Percentiles rank a stretch among this genome's conserved stretches.
These are phyloP conservation scores for Begonia peltatifolia DNA, from an alignment of 306 rosid genomes.

Conservation along the genomic window DNA sequence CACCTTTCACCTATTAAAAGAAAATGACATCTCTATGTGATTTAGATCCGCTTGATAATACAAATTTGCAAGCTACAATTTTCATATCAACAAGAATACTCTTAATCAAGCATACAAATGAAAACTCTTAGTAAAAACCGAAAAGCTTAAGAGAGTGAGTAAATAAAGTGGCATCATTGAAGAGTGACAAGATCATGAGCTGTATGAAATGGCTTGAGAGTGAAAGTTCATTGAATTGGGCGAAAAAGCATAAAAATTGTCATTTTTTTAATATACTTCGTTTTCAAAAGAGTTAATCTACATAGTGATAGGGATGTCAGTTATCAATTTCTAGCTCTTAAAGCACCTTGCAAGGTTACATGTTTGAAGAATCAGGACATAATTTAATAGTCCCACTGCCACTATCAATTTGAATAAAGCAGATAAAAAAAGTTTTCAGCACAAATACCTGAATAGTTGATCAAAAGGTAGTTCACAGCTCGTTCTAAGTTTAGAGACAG, in stretches of 20 bases:
- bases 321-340: constrained; percentile 4
- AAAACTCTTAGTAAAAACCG: too few species aligned
- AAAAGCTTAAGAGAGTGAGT: too few species aligned
- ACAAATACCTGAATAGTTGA: neutral
- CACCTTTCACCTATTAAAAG: constrained; percentile 10
- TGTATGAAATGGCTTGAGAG: too few species aligned
- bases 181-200: too few species aligned
- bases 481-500: constrained; percentile 7
- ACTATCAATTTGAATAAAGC: constrained; percentile 1
- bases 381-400: constrained; percentile 9
- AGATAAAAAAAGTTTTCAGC: neutral
- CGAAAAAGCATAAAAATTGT: too few species aligned
- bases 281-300: neutral
- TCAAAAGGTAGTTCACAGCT: neutral
- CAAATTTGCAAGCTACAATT: constrained; percentile 7
- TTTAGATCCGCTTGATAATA: constrained; percentile 2
- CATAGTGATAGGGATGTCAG: neutral
- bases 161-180: too few species aligned
- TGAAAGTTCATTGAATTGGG: too few species aligned
- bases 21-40: neutral
- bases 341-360: constrained; percentile 14
- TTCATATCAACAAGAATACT: constrained; percentile 4
- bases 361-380: constrained; percentile 14
- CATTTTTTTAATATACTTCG: too few species aligned
- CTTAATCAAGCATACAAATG: too few species aligned